These are phyloP conservation scores for Cyathus pygmaeus DNA, from an alignment of 1,284 basidiomycete species.

Conservation along the genomic window DNA sequence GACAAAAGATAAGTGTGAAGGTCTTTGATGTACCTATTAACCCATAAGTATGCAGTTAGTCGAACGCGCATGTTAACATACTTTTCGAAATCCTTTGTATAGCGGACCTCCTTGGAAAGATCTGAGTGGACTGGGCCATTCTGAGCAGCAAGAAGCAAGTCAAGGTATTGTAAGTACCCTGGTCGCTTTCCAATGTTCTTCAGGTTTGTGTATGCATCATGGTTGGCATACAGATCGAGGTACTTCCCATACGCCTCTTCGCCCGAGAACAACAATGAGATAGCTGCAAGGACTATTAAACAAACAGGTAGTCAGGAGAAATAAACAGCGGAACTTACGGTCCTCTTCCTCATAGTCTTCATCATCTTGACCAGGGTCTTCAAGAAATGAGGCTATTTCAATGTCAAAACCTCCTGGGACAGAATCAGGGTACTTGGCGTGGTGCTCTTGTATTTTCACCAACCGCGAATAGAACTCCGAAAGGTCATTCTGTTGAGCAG, in stretches of 20 bases:
- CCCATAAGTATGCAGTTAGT: constrained; percentile 11
- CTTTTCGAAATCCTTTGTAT: constrained; percentile 83
- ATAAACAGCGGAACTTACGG: constrained; percentile 58
- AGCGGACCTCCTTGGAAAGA: constrained; percentile 77
- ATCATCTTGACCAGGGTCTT: constrained; percentile 78
- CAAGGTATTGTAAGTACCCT: constrained; percentile 92
- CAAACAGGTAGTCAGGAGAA: constrained; percentile 7
- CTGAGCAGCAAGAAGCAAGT: constrained; percentile 75
- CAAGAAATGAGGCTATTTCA: constrained; percentile 83
- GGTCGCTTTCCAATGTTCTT: constrained; percentile 83
- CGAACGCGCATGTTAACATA: constrained; percentile 51
- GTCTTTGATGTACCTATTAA: constrained; percentile 79
- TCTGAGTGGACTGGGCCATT: constrained; percentile 72
- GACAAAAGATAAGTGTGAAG: constrained; percentile 88
- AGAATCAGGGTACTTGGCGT: constrained; percentile 93
- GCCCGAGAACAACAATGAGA: constrained; percentile 92
- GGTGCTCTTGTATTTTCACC: constrained; percentile 94
- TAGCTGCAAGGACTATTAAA: constrained; percentile 59
- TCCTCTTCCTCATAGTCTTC: constrained; percentile 85
- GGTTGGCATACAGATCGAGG: constrained; percentile 91
- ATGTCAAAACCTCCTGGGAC: constrained; percentile 82
- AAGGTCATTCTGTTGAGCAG: constrained; percentile 75
- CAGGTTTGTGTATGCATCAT: constrained; percentile 91
- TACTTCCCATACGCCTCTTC: constrained; percentile 97
- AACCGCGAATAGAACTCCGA: constrained; percentile 95